Conservation (phyloP, 2,329 filamentous ascomycete species). For the Colletotrichum sp. region DNA sequence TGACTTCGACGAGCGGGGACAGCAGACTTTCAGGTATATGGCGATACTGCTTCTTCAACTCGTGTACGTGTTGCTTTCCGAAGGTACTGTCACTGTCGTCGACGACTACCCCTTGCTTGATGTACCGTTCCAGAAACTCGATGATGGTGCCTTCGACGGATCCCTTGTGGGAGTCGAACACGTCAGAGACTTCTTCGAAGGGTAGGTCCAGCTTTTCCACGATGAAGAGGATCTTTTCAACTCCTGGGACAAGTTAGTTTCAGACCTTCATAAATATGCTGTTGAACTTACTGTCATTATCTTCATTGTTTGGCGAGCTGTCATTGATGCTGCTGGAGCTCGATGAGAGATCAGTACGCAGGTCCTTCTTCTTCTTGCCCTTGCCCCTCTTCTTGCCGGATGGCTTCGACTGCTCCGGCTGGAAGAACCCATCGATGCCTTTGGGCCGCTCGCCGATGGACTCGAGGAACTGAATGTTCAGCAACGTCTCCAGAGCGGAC, state of each 20-base stretch:
- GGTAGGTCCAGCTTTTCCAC: constrained; percentile 47
- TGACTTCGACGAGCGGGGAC: constrained; percentile 45
- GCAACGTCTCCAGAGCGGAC: constrained; percentile 76
- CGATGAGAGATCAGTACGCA: constrained; percentile 5
- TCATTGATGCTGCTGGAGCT: constrained; percentile 17
- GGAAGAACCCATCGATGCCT: constrained; percentile 83
- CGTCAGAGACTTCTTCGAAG: constrained; percentile 42
- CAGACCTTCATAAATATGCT: neutral
- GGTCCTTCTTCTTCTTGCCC: constrained; percentile 36
- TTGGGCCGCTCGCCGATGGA: constrained; percentile 68
- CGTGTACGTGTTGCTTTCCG: constrained; percentile 32
- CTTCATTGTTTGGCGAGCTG: neutral
- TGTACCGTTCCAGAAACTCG: constrained; percentile 47
- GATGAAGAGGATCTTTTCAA: constrained; percentile 47
- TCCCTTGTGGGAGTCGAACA: constrained; percentile 41
- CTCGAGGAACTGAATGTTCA: constrained; percentile 80
- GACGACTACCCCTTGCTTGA: constrained; percentile 33
- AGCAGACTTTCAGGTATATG: constrained; percentile 50
- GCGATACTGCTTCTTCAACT: constrained; percentile 41
- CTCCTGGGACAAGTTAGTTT: constrained; percentile 24
- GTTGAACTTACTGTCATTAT: constrained; percentile 1
- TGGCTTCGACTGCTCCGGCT: constrained; percentile 52
- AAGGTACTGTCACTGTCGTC: constrained; percentile 30
- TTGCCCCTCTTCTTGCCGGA: constrained; percentile 31
- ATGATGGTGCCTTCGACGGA: constrained; percentile 45